Conservation (phyloP, 2,329 filamentous ascomycete species). For the Intubia oerlemansii region DNA sequence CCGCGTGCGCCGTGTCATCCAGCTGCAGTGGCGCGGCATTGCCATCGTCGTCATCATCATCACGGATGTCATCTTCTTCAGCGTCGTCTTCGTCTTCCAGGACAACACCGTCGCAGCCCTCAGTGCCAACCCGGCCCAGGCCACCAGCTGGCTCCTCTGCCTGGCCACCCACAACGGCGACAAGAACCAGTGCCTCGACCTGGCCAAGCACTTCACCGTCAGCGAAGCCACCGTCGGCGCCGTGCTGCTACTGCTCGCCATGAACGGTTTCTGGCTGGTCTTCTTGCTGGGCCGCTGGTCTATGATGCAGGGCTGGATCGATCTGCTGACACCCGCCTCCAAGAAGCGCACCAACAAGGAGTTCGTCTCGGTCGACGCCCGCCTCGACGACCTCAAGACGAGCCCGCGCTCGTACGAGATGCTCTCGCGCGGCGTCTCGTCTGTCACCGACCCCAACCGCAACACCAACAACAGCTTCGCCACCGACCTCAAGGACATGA, state of each 20-base stretch:
- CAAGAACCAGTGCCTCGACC: slow-evolving; percentile 41
- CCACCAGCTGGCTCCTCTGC: slow-evolving; percentile 49
- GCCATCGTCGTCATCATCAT: slow-evolving; percentile 78
- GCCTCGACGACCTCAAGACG: slow-evolving; percentile 31
- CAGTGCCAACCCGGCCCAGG: slow-evolving; percentile 29
- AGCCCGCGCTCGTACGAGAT: slow-evolving; percentile 61
- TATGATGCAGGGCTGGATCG: slow-evolving; percentile 71
- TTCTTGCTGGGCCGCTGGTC: slow-evolving; percentile 62
- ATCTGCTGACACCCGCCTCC: slow-evolving; percentile 32
- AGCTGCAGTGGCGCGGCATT: slow-evolving; percentile 88
- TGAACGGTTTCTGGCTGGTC: slow-evolving; percentile 71
- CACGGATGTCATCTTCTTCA: slow-evolving; percentile 82
- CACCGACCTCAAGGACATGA: slow-evolving; percentile 2
- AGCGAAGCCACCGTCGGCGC: slow-evolving; percentile 59
- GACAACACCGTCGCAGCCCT: slow-evolving; percentile 47
- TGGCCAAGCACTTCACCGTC: slow-evolving; percentile 42
- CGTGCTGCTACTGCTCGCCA: slow-evolving; percentile 59
- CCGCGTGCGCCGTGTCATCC: slow-evolving; percentile 65
- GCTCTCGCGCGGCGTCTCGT: slow-evolving; percentile 33
- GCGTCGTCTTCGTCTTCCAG: slow-evolving; percentile 73
- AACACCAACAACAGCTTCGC: not conserved
- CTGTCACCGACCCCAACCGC: no score
- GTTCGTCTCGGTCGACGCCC: slow-evolving; percentile 76
- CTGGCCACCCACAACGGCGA: slow-evolving; percentile 35
- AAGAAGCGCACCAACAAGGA: slow-evolving; percentile 38